These are phyloP conservation scores for Wickerhamiella occidentalis DNA, from an alignment of 805 yeast species.

Conservation along the genomic window DNA sequence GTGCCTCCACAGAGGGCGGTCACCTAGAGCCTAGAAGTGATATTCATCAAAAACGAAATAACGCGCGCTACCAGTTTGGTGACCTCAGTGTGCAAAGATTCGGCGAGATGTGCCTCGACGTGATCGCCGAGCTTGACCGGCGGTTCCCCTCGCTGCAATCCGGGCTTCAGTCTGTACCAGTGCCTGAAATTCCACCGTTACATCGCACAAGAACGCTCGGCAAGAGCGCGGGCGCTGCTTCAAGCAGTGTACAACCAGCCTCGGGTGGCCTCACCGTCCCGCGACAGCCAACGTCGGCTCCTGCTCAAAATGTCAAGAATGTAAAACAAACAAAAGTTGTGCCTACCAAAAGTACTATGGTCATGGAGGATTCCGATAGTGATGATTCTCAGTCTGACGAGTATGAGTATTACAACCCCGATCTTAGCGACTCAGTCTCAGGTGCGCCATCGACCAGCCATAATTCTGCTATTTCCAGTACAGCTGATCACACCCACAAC, in stretches of 20 bases:
- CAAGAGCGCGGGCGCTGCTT: background rate
- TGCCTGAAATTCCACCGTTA: conserved; percentile 9
- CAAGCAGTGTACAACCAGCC: background rate
- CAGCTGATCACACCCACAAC: background rate
- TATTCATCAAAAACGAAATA: conserved; percentile 89
- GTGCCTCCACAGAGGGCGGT: conserved; percentile 30
- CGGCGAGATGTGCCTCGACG: conserved; percentile 82
- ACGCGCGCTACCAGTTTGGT: conserved; percentile 85
- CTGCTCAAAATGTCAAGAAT: conserved; percentile 27
- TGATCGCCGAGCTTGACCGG: conserved; percentile 73
- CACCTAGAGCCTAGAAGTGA: conserved; percentile 54
- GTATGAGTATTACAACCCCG: conserved; percentile 6
- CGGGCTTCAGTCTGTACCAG: background rate
- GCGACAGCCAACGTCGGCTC: background rate
- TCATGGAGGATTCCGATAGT: conserved; percentile 83
- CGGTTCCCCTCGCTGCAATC: conserved; percentile 40
- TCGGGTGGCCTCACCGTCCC: background rate
- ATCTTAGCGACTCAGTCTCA: conserved; percentile 4
- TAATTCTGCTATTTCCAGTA: background rate
- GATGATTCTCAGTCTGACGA: conserved; percentile 32
- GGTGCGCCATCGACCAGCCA: background rate
- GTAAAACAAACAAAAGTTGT: conserved; percentile 40
- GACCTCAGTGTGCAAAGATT: conserved; percentile 71
- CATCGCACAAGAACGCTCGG: conserved; percentile 9
- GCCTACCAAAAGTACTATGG: conserved; percentile 74